A percentile compares a stretch with the other conserved stretches of the same genome.
These are phyloP conservation scores for Leptomonas seymouri DNA, from an alignment of 208 protist genomes.

Conservation along the genomic window DNA sequence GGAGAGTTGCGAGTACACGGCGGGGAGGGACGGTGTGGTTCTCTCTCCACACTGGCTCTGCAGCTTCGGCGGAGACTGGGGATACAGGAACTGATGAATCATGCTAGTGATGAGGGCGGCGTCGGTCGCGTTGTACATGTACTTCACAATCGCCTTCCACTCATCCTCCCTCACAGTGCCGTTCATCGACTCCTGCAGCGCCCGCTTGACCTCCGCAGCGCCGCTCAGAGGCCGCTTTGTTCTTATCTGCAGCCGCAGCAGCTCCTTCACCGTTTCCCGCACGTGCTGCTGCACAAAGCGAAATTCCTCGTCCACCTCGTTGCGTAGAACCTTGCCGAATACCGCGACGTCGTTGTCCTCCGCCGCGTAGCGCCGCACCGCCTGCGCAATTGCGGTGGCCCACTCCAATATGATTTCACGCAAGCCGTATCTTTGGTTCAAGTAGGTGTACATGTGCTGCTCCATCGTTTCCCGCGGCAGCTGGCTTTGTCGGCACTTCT, in stretches of 20 bases:
- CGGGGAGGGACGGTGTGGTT: slow-evolving; percentile 11
- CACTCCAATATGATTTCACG: slow-evolving; percentile 86
- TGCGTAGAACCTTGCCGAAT: slow-evolving; percentile 90
- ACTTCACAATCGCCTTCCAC: slow-evolving; percentile 85
- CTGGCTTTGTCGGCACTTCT: slow-evolving; percentile 69
- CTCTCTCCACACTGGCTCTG: slow-evolving; percentile 25
- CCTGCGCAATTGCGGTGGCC: slow-evolving; percentile 72
- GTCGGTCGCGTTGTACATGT: slow-evolving; percentile 90
- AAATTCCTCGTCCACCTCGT: slow-evolving; percentile 94
- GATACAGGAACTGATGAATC: slow-evolving; percentile 58
- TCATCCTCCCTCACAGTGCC: slow-evolving; percentile 68
- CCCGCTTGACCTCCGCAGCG: slow-evolving; percentile 51
- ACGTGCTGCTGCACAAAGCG: slow-evolving; percentile 87
- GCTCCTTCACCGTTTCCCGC: slow-evolving; percentile 79
- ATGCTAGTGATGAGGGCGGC: slow-evolving; percentile 61
- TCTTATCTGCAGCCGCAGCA: slow-evolving; percentile 75
- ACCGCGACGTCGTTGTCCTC: slow-evolving; percentile 91
- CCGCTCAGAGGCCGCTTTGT: slow-evolving; percentile 49
- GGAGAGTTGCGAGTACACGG: slow-evolving; percentile 40
- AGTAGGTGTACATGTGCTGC: slow-evolving; percentile 93
- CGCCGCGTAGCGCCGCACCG: slow-evolving; percentile 62
- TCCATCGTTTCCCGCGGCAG: slow-evolving; percentile 92
- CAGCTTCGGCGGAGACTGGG: slow-evolving; percentile 30
- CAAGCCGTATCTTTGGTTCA: slow-evolving; percentile 91
- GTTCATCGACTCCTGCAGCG: slow-evolving; percentile 57